Conservation (phyloP, 768 basidiomycete genomes). For the Mycena epipterygia region DNA sequence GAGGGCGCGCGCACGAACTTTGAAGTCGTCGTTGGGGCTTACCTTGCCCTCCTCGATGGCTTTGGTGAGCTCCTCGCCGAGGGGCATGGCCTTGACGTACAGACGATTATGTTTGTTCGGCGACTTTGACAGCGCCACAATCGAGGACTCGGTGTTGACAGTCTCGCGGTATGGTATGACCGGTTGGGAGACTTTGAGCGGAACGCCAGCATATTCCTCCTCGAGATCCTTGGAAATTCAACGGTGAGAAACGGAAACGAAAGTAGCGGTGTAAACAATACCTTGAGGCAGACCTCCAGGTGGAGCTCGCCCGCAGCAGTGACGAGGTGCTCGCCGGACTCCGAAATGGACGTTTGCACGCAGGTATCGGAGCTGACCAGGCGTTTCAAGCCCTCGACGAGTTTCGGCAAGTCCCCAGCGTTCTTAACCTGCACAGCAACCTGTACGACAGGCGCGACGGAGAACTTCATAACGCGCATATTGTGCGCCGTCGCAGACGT, state of each 20-base stretch:
- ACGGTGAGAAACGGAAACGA: conserved; percentile 10
- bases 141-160: conserved; percentile 93
- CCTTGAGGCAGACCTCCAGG: conserved; percentile 99
- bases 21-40: conserved; percentile 95
- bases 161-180: conserved; percentile 99
- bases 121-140: conserved; percentile 97
- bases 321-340: conserved; percentile 97
- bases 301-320: conserved; percentile 99
- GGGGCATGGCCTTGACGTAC: conserved; percentile 90
- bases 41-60: conserved; percentile 92
- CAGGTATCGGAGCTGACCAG: conserved; percentile 99
- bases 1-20: conserved; percentile 92
- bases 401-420: conserved; percentile 97
- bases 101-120: conserved; percentile 99
- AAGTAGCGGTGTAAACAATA: conserved; percentile 45
- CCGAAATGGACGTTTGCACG: conserved; percentile 92
- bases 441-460: conserved; percentile 98
- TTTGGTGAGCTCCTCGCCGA: conserved; percentile 93
- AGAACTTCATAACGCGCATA: conserved; percentile 99
- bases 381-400: conserved; percentile 99
- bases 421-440: conserved; percentile 99
- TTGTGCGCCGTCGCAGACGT: conserved; percentile 99
- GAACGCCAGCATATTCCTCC: conserved; percentile 99
- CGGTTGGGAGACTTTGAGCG: conserved; percentile 97
- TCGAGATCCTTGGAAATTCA: conserved; percentile 81